Percentiles rank a stretch among this genome's conserved stretches.
These are phyloP conservation scores for Boletus speciosus DNA, from an alignment of 768 basidiomycete species.

Conservation along the genomic window DNA sequence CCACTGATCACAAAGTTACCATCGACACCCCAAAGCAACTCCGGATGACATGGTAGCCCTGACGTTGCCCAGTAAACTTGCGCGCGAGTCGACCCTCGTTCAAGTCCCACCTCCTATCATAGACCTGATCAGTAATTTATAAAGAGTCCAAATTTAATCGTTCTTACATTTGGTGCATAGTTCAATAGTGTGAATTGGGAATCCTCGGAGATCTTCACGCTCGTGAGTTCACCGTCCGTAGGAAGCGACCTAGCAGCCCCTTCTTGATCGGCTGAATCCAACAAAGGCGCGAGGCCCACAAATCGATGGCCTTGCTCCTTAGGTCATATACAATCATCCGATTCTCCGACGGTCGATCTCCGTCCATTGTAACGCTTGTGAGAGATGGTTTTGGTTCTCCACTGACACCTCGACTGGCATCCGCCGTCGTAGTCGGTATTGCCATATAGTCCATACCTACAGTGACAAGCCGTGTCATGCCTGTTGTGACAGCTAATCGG, in stretches of 20 bases:
- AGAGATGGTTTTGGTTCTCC: constrained; percentile 36
- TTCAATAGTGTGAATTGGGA: constrained; percentile 85
- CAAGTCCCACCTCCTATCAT: constrained; percentile 83
- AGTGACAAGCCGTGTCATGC: constrained; percentile 79
- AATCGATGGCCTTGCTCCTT: constrained; percentile 58
- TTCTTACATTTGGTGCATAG: constrained; percentile 78
- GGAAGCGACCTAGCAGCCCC: constrained; percentile 49
- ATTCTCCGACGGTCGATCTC: constrained; percentile 43
- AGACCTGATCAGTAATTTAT: constrained; percentile 7
- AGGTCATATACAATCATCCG: constrained; percentile 78
- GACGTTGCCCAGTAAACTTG: constrained; percentile 83
- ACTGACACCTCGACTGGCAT: constrained; percentile 26
- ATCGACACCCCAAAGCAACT: constrained; percentile 92
- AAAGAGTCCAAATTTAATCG: background rate
- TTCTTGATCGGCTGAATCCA: constrained; percentile 8
- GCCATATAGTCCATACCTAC: constrained; percentile 61
- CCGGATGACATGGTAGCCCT: constrained; percentile 81
- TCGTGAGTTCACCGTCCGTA: constrained; percentile 79
- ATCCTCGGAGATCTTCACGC: constrained; percentile 81
- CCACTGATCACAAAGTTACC: constrained; percentile 90
- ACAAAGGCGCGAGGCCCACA: constrained; percentile 45
- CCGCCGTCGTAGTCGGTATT: constrained; percentile 14
- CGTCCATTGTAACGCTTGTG: constrained; percentile 28
- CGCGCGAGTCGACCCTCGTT: constrained; percentile 63
- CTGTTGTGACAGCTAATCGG: constrained; percentile 85